Conservation (phyloP, 345 rosid species). For the Gossypium turneri region DNA sequence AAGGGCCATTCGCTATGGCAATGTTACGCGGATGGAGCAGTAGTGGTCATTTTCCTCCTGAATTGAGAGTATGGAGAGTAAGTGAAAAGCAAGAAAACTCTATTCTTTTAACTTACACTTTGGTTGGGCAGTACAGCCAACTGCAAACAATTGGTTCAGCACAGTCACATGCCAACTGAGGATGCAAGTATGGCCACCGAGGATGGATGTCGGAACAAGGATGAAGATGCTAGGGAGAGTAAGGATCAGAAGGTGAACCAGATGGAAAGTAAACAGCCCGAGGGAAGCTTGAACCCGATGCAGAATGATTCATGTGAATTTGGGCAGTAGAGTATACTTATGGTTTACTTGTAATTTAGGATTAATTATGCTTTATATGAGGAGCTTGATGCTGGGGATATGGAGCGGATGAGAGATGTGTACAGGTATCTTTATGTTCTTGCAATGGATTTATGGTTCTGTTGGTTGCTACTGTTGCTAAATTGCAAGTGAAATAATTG, state of each 20-base stretch:
- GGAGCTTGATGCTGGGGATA: too few relatives aligned
- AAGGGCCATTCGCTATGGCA: conserved; percentile 79
- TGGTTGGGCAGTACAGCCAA: conserved; percentile 38
- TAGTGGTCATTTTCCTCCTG: conserved; percentile 61
- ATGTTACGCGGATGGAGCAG: conserved; percentile 70
- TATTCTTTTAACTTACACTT: conserved; percentile 68
- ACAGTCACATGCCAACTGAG: conserved; percentile 13
- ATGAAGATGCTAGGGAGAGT: conserved; percentile 22
- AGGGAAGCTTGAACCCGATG: conserved; percentile 24
- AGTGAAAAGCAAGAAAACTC: conserved; percentile 59
- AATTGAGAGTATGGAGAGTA: conserved; percentile 69
- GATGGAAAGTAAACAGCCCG: conserved; percentile 23
- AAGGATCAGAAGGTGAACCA: conserved; percentile 13
- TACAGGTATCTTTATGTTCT: too few relatives aligned
- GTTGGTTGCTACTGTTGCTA: too few relatives aligned
- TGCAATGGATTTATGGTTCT: too few relatives aligned
- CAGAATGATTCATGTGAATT: conserved; percentile 21
- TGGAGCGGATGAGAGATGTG: too few relatives aligned
- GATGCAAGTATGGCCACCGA: conserved; percentile 21
- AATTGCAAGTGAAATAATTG: too few relatives aligned
- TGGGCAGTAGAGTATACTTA: too few relatives aligned
- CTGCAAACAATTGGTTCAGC: conserved; percentile 22
- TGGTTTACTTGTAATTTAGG: too few relatives aligned
- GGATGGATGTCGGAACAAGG: conserved; percentile 25
- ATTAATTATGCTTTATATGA: too few relatives aligned